Evolutionary conservation across 2,329 filamentous ascomycete genomes (phyloP), one percentile per base, ranked within the genome.

Genomic region (Arachnopeziza araneosa): DNA sequence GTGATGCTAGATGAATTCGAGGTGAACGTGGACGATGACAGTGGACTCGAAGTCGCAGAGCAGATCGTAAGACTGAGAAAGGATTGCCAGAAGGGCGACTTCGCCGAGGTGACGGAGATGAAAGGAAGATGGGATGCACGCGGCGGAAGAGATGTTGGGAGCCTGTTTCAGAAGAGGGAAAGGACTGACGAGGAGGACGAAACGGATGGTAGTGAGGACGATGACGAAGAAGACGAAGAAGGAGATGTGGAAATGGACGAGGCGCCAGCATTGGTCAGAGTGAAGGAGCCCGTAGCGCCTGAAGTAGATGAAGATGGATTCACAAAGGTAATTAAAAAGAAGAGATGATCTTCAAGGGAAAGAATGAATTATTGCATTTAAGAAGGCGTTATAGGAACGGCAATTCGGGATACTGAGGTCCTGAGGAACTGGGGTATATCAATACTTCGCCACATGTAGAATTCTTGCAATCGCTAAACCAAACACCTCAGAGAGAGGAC

Each of bases 1-100:
- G 87, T 96, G 63, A 95, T 98, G 88, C 83, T 89, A 64, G 95
- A 98, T 77, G 95, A 99, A 75, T 99, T 98, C 71, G 92, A 96
- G 70, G 89, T 95, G 58, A 88, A 90, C 59, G 84, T 97, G 26
- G 95, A 98, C 70, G 95, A 99, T 74, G 93, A 92, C 68, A 93
- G 88, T 54, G 89, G 87, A 36, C 85, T 83, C 57, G 83, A 87
- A 59, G 84, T 96, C 7, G 92, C 92, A 10, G 78, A 80, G 60
- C 80, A 86, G 68, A 90, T 98, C 60, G 76, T 96, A 73, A 79
- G 80, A 56, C 76, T 93, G 64, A 80, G 86, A 68, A 78, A 79
- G 60, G 82, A 89, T 71, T 85, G 86, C 68, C 78, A 80, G 60
- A 80, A 83, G 63, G 89, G 89, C 19, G 80, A 86, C 59, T 88